A percentile compares a stretch with the other conserved stretches of the same genome.
phyloP scores from a whole-genome alignment of 1,139 yeast species.

The Saccharomycopsis hybrid region DNA sequence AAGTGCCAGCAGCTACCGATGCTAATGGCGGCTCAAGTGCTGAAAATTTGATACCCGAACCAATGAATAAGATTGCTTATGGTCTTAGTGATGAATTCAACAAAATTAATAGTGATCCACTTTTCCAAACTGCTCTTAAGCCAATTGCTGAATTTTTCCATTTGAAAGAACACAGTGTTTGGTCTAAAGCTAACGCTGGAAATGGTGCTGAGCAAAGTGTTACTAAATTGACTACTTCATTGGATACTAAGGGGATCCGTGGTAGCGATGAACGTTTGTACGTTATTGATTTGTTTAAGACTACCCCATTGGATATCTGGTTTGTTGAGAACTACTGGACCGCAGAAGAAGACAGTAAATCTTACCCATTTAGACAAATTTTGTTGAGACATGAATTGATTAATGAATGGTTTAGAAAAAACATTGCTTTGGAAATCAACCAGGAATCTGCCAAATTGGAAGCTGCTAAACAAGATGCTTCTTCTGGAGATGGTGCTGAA shows the following conservation, averaged over 20 bases:
- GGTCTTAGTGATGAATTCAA: constrained; percentile 66
- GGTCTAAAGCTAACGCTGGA: too few relatives aligned
- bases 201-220: constrained; percentile 25
- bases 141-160: constrained; percentile 72
- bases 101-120: constrained; percentile 39
- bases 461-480: constrained; percentile 10
- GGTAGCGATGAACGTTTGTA: constrained; percentile 87
- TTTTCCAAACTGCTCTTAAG: constrained; percentile 45
- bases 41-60: constrained; percentile 27
- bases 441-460: constrained; percentile 38
- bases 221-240: constrained; percentile 56
- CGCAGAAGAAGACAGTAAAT: constrained; percentile 32
- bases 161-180: constrained; percentile 60
- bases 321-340: constrained; percentile 56
- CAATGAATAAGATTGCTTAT: constrained; percentile 52
- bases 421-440: constrained; percentile 49
- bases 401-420: constrained; percentile 81
- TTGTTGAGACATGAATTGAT: constrained; percentile 83
- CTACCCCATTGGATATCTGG: constrained; percentile 77
- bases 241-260: constrained; percentile 75
- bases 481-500: too few relatives aligned
- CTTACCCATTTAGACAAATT: constrained; percentile 79
- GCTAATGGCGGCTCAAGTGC: constrained; percentile 30
- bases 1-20: too few relatives aligned
- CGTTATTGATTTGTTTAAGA: constrained; percentile 74